phyloP scores from a whole-genome alignment of 257 asterid species.

The Primulina tabacum region DNA sequence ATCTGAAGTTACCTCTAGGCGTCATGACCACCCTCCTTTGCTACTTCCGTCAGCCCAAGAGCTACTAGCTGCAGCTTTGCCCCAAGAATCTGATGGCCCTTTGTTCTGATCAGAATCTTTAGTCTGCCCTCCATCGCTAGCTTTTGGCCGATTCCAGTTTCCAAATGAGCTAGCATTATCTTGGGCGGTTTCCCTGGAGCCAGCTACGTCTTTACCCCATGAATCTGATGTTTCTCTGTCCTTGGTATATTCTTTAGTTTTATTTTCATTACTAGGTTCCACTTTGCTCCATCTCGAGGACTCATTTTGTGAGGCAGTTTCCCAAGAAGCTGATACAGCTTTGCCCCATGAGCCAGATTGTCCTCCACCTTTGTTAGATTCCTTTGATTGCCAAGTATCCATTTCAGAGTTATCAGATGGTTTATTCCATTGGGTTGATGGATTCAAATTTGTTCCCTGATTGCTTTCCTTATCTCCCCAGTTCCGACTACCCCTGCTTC shows the following conservation, averaged over 20 bases:
- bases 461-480: slow-evolving; percentile 28
- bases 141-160: slow-evolving; percentile 24
- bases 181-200: slow-evolving; percentile 41
- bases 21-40: slow-evolving; percentile 64
- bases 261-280: background rate
- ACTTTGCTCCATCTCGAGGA: background rate
- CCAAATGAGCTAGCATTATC: slow-evolving; percentile 32
- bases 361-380: slow-evolving; percentile 24
- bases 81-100: slow-evolving; percentile 38
- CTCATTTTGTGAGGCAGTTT: background rate
- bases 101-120: slow-evolving; percentile 20
- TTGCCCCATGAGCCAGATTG: background rate
- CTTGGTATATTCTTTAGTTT: background rate
- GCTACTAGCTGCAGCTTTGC: slow-evolving; percentile 35
- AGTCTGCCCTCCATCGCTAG: slow-evolving; percentile 19
- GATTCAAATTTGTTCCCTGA: slow-evolving; percentile 7
- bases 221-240: slow-evolving; percentile 19
- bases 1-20: slow-evolving; percentile 34
- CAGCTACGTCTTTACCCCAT: slow-evolving; percentile 36
- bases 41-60: slow-evolving; percentile 45
- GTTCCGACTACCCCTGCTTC: slow-evolving; percentile 37
- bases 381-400: slow-evolving; percentile 15
- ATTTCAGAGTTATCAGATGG: slow-evolving; percentile 24
- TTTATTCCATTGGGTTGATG: slow-evolving; percentile 20
- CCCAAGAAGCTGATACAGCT: background rate